These are phyloP conservation scores for Arthrinium phaeospermum DNA, from an alignment of 2,329 filamentous ascomycete species.

Conservation along the genomic window DNA sequence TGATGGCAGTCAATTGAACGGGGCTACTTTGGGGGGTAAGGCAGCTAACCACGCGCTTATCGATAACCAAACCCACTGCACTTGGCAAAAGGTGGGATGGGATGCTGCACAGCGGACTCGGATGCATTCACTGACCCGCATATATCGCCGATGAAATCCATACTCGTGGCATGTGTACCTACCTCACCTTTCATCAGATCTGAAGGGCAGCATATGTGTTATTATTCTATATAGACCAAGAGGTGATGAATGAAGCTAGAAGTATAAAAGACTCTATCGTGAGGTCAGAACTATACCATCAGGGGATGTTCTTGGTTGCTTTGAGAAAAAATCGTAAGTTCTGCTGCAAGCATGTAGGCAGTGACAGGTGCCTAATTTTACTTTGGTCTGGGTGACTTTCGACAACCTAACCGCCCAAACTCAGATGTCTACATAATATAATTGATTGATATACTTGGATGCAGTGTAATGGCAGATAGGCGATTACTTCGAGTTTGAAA, in stretches of 20 bases:
- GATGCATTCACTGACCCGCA: not conserved
- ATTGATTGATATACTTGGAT: not conserved
- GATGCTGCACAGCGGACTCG: not conserved
- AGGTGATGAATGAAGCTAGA: not conserved
- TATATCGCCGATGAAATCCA: not conserved
- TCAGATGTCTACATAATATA: not conserved
- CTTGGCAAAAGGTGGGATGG: not conserved
- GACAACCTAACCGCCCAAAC: not conserved
- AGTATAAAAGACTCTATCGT: not conserved
- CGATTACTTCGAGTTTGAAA: not conserved
- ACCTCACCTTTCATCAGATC: not conserved
- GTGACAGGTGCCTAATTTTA: not conserved
- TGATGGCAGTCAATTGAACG: not conserved
- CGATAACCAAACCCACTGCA: not conserved
- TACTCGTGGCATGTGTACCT: not conserved
- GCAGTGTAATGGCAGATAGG: not conserved
- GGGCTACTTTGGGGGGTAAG: constrained; percentile 6
- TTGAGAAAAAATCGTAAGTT: not conserved
- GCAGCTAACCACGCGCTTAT: not conserved
- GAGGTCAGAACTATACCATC: not conserved
- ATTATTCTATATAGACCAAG: not conserved
- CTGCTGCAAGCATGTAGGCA: not conserved
- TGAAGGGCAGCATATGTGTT: not conserved
- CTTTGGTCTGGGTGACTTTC: not conserved
- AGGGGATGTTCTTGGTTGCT: not conserved